These are phyloP conservation scores for Chaetoscypha palmicola DNA, from an alignment of 2,329 filamentous ascomycete genomes.

Conservation along the genomic window DNA sequence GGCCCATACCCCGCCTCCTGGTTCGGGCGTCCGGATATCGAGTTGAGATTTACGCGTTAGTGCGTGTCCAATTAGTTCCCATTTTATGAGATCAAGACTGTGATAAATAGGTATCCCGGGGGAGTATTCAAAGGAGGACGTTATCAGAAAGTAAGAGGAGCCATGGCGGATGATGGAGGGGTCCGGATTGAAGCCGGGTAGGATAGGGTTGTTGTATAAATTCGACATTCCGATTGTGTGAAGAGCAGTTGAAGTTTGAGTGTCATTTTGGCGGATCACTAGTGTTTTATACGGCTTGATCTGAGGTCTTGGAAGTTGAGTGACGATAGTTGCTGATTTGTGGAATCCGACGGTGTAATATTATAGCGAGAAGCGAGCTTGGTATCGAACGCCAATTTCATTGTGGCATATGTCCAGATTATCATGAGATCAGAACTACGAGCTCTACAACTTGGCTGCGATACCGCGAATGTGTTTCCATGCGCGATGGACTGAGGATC, in stretches of 20 bases:
- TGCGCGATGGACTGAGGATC: too few species aligned
- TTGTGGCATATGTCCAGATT: too few species aligned
- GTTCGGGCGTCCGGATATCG: constrained; percentile 44
- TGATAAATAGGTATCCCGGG: constrained; percentile 55
- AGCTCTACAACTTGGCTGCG: too few species aligned
- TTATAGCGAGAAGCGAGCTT: background rate
- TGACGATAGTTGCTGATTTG: background rate
- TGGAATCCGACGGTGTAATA: too few species aligned
- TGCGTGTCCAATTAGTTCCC: constrained; percentile 46
- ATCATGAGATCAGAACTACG: too few species aligned
- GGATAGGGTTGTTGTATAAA: constrained; percentile 5
- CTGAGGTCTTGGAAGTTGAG: background rate
- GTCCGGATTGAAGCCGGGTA: constrained; percentile 52
- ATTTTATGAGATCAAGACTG: constrained; percentile 45
- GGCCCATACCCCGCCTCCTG: constrained; percentile 44
- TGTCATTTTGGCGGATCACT: background rate
- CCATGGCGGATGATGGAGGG: constrained; percentile 42
- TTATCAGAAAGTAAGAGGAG: constrained; percentile 50
- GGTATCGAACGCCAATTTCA: too few species aligned
- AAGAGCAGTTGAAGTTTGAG: background rate
- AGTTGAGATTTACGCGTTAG: constrained; percentile 32
- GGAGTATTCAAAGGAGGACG: constrained; percentile 56
- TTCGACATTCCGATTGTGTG: background rate
- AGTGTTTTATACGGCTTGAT: background rate
- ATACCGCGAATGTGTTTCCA: too few species aligned